A percentile compares a stretch with the other conserved stretches of the same genome.
Evolutionary conservation across 1,284 basidiomycete genomes (phyloP).

Genomic region (Testicularia cyperi): DNA sequence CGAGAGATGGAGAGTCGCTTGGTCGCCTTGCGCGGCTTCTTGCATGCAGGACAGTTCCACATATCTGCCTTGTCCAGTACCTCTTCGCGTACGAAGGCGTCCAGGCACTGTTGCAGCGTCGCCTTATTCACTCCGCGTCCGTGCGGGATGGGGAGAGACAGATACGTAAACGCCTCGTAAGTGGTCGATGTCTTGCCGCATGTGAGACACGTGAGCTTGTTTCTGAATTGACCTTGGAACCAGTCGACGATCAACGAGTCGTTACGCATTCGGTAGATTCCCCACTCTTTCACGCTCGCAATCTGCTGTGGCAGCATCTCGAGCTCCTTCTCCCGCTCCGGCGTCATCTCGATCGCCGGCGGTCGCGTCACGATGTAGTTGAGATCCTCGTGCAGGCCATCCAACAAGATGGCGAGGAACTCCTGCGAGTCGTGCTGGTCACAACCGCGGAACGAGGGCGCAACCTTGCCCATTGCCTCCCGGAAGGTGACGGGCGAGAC

Average conservation of each 20-base stretch:
- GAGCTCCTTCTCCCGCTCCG: conserved; percentile 48
- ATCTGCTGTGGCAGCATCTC: conserved; percentile 77
- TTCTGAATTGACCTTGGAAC: conserved; percentile 57
- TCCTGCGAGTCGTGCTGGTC: conserved; percentile 55
- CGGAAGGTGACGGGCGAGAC: conserved; percentile 82
- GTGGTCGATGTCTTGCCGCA: conserved; percentile 81
- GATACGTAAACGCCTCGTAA: conserved; percentile 70
- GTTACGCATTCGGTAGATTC: conserved; percentile 55
- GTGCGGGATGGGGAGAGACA: conserved; percentile 58
- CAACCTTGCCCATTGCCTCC: conserved; percentile 65
- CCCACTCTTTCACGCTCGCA: conserved; percentile 42
- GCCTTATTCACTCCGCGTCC: conserved; percentile 69
- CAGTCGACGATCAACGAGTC: conserved; percentile 48
- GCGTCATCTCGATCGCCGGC: conserved; percentile 50
- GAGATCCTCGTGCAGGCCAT: conserved; percentile 45
- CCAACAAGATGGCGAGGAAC: conserved; percentile 48
- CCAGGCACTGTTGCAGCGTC: conserved; percentile 77
- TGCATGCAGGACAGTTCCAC: conserved; percentile 88
- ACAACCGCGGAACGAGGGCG: conserved; percentile 48
- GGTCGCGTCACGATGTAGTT: conserved; percentile 44
- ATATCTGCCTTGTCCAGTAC: conserved; percentile 90
- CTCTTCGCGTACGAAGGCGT: conserved; percentile 87
- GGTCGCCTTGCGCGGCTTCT: conserved; percentile 75
- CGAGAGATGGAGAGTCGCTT: conserved; percentile 85
- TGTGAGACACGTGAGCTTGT: conserved; percentile 55